Percentiles rank a stretch among this genome's conserved stretches.
Evolutionary conservation across 2,329 filamentous ascomycete species (phyloP).

Genomic region (Colletotrichum sp.): DNA sequence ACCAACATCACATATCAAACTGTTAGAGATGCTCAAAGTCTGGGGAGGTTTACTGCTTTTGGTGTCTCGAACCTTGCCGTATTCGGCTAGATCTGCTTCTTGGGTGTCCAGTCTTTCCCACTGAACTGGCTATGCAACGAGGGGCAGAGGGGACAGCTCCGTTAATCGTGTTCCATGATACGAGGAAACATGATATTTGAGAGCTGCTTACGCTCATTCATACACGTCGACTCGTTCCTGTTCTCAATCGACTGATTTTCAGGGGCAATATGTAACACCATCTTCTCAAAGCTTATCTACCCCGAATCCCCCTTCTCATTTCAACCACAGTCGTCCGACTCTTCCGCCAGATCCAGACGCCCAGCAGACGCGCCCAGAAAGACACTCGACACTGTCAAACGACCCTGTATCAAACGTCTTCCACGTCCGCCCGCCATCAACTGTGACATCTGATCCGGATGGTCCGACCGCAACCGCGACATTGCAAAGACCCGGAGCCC

Average conservation of each 20-base stretch:
- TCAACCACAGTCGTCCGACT: slow-evolving; percentile 24
- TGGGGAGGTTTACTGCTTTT: not conserved
- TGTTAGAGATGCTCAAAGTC: not conserved
- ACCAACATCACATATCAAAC: not conserved
- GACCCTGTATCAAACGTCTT: slow-evolving; percentile 31
- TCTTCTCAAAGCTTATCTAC: not conserved
- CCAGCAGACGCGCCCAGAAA: slow-evolving; percentile 31
- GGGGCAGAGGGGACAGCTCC: not conserved
- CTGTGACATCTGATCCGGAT: slow-evolving; percentile 34
- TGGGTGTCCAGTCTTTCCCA: not conserved
- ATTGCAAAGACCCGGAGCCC: slow-evolving; percentile 28
- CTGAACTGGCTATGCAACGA: not conserved
- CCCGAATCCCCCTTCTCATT: not conserved
- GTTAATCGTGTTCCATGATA: not conserved
- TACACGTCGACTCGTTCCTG: not conserved
- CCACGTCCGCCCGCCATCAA: slow-evolving; percentile 34
- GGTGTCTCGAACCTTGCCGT: not conserved
- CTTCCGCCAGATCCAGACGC: slow-evolving; percentile 33
- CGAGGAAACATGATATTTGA: not conserved
- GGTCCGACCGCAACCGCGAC: slow-evolving; percentile 36
- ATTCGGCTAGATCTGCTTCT: not conserved
- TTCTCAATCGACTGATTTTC: not conserved
- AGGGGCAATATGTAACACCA: not conserved
- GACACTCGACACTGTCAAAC: slow-evolving; percentile 36
- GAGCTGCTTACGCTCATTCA: not conserved